phyloP scores from a whole-genome alignment of 139 green algal genomes.

The Tetraselmis striata region DNA sequence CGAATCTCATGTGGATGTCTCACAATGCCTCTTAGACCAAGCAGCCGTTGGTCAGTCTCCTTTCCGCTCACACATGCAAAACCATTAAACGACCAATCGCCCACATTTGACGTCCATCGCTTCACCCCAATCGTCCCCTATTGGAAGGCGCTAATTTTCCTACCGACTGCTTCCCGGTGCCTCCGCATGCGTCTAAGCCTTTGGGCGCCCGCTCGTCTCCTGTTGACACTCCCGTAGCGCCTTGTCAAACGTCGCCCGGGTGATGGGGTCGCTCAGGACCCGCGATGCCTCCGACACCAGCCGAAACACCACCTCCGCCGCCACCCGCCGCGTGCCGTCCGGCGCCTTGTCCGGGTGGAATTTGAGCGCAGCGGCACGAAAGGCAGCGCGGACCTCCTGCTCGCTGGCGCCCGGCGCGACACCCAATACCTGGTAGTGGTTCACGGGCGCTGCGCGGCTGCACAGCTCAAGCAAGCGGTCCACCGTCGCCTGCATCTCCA shows the following conservation, averaged over 20 bases:
- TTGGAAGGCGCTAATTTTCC: too few relatives aligned
- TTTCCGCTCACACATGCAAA: too few relatives aligned
- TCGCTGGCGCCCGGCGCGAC: background rate
- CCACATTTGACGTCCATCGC: too few relatives aligned
- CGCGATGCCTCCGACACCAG: background rate
- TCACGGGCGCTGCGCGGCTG: background rate
- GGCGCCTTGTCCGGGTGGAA: slow-evolving; percentile 18
- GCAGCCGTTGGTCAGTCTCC: too few relatives aligned
- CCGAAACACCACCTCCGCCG: background rate
- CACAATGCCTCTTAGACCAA: too few relatives aligned
- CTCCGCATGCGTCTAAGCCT: too few relatives aligned
- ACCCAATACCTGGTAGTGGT: slow-evolving; percentile 5
- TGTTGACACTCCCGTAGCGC: too few relatives aligned
- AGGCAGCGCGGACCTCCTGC: background rate
- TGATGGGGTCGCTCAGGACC: background rate
- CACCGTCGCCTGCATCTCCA: background rate
- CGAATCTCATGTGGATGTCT: too few relatives aligned
- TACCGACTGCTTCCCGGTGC: too few relatives aligned
- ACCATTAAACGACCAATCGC: too few relatives aligned
- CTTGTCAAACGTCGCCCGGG: background rate
- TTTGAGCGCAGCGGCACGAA: background rate
- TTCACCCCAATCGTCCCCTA: too few relatives aligned
- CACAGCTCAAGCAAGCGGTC: background rate
- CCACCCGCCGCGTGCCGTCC: background rate
- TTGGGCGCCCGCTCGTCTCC: too few relatives aligned